These are phyloP conservation scores for Plasmodium ovale DNA, from an alignment of 169 alveolate genomes.

Conservation along the genomic window DNA sequence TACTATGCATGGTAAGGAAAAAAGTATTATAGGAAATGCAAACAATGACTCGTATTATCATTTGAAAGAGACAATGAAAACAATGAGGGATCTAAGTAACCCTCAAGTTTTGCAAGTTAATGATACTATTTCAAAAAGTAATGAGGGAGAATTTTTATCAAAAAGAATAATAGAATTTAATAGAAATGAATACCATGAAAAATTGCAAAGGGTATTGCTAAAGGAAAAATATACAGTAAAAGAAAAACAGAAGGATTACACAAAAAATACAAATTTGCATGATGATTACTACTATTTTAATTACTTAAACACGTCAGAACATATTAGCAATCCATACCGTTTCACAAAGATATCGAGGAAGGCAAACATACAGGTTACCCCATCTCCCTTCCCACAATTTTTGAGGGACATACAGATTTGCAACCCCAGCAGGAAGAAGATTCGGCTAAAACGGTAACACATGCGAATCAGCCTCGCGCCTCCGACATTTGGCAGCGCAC, in stretches of 20 bases:
- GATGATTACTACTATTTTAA: conserved; percentile 74
- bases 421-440: conserved; percentile 37
- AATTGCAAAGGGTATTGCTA: conserved; percentile 18
- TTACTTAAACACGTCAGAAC: conserved; percentile 46
- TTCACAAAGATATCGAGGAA: conserved; percentile 39
- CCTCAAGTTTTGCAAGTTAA: too few species aligned
- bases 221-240: conserved; percentile 1
- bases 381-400: conserved; percentile 74
- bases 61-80: too few species aligned
- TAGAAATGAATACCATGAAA: conserved; percentile 32
- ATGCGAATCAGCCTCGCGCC: too few species aligned
- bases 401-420: conserved; percentile 72
- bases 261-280: conserved; percentile 53
- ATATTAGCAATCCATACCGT: conserved; percentile 15
- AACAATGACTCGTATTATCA: too few species aligned
- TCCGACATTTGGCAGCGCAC: background rate
- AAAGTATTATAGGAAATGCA: too few species aligned
- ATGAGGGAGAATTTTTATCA: background rate
- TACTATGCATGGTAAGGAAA: too few species aligned
- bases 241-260: conserved; percentile 5
- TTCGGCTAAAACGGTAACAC: conserved; percentile 51
- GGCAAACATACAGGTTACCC: conserved; percentile 63
- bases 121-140: background rate
- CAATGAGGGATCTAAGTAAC: too few species aligned
- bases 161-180: conserved; percentile 11